Percentiles rank a stretch among this genome's conserved stretches.
These are phyloP conservation scores for Chlamydomonas eustigma DNA, from an alignment of 139 green algal species.

Conservation along the genomic window DNA sequence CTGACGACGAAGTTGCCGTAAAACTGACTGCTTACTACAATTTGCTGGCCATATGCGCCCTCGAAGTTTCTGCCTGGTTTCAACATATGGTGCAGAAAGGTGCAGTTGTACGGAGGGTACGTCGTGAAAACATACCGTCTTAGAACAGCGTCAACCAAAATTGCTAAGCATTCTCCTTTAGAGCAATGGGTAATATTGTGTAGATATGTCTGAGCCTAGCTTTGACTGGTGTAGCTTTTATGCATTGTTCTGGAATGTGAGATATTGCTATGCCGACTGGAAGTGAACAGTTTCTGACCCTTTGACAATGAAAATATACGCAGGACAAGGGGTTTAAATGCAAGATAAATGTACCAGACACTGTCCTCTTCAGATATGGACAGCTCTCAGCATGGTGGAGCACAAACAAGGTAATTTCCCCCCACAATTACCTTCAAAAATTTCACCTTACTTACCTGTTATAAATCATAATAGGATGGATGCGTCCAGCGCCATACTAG, in stretches of 20 bases:
- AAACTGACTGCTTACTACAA: no score
- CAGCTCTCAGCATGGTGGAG: slow-evolving; percentile 46
- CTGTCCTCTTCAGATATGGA: slow-evolving; percentile 45
- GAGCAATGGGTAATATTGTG: background rate
- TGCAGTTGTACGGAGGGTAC: background rate
- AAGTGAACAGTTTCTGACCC: background rate
- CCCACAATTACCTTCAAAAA: background rate
- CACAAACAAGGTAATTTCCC: slow-evolving; percentile 44
- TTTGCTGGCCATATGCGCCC: no score
- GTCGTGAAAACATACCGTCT: background rate
- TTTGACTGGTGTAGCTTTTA: slow-evolving; percentile 13
- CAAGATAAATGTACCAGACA: slow-evolving; percentile 56
- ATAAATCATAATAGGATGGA: slow-evolving; percentile 33
- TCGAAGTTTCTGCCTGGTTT: background rate
- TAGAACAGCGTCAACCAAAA: background rate
- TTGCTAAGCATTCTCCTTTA: background rate
- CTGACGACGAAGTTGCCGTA: no score
- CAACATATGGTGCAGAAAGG: background rate
- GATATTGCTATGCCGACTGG: background rate
- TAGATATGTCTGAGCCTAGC: background rate
- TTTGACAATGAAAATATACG: background rate
- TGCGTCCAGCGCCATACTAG: slow-evolving; percentile 41
- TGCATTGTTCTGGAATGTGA: slow-evolving; percentile 14
- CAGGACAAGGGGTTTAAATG: slow-evolving; percentile 57
- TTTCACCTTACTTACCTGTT: background rate